Evolutionary conservation across 2,329 filamentous ascomycete species (phyloP), one percentile per base, ranked within the genome.

Genomic region (Diaporthe sp.): DNA sequence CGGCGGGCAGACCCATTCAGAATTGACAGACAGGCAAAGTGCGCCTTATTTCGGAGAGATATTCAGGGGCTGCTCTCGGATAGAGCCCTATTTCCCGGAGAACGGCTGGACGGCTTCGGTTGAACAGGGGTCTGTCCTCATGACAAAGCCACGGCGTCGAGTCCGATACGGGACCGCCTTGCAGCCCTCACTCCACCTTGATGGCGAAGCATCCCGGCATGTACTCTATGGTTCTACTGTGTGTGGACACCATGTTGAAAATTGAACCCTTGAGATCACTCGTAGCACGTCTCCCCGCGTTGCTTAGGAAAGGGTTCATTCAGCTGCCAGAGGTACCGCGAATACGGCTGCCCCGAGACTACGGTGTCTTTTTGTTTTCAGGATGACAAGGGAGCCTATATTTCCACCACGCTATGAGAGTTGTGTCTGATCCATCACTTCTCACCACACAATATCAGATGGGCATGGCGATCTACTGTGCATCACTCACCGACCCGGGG

Each of bases 11-110:
- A 13, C 39, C 59, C 47, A 25, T n/a, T 7, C 55, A 15, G 30
- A 15, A 32, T 35, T 13, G 44, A 51, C 44, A 25, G 44, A 3
- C 19, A 53, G 32, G n/a, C n/a, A n/a, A n/a, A 30, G 47, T 53
- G 47, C 15, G 63, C 63, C 47, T 68, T 44, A 68, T 68, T 53
- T 68, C 63, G 63, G 63, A 37, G 63, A 39, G 63, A 68, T 53
- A 39, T 68, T 68, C 63, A 68, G 63, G 63, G 63, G 63, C 25
- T 53, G 63, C 44, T 53, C 63, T 53, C 63, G 63, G 61, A 15
- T 17, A 53, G 47, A 27, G 47, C 63, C 63, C 63, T 68, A 68
- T 68, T 68, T 68, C 47, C 30, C 47, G 44, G 61, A 51, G 30
- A 51, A 66, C 61, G 44, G 61, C 19, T 37, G 30, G 4, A 15